Conservation (phyloP, 2,329 filamentous ascomycete species). For the Juglanconis oblonga region DNA sequence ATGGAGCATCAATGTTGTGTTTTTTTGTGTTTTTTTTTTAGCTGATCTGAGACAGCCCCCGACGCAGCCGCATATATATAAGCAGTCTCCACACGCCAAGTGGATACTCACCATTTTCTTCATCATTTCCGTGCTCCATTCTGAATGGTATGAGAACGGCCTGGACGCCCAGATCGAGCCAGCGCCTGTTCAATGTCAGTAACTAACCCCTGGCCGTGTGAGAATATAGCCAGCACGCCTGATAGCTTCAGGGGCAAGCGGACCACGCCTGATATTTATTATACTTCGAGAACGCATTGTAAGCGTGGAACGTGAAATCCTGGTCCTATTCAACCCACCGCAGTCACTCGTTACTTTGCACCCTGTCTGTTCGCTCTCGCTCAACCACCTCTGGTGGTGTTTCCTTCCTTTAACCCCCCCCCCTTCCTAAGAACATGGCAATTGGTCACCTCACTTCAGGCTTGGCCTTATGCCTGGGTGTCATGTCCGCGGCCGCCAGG, state of each 20-base stretch:
- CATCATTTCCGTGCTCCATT: not conserved
- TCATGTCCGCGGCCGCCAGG: not conserved
- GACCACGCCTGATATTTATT: not conserved
- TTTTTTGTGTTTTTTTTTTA: too few species aligned
- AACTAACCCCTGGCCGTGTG: not conserved
- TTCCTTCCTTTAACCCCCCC: not conserved
- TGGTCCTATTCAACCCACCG: not conserved
- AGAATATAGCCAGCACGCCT: not conserved
- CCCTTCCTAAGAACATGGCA: not conserved
- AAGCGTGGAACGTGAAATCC: not conserved
- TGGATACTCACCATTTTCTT: not conserved
- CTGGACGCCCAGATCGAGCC: not conserved
- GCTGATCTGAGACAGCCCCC: not conserved
- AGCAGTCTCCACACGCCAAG: not conserved
- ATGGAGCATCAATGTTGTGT: not conserved
- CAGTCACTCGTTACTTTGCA: not conserved
- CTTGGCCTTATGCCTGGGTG: constrained; percentile 1
- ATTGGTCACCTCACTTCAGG: constrained; percentile 6
- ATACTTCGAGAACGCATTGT: not conserved
- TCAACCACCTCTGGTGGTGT: not conserved
- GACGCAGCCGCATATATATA: not conserved
- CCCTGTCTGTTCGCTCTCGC: not conserved
- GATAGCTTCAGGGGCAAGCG: not conserved
- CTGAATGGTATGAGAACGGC: not conserved
- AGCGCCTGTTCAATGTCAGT: not conserved